Evolutionary conservation across 140 eudicot species (phyloP), one percentile per base, ranked within the genome.

Genomic region (Anethum foeniculum): DNA sequence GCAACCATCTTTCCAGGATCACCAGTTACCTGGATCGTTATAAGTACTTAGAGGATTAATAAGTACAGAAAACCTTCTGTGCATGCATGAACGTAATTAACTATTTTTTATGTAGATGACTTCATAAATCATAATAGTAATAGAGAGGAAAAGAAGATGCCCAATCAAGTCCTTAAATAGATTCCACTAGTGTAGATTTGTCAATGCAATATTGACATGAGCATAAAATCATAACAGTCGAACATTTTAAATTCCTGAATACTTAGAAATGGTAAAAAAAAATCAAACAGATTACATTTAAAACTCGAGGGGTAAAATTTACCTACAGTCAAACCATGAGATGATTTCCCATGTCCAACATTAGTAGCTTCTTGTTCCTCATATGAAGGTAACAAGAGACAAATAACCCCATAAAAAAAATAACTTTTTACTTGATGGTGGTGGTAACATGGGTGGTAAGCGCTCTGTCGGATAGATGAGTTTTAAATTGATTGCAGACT

Each of bases 1-100:
- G 97, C 99, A 82, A 87, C 99, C 93, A 90, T 92, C 86, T 95
- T 92, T 60, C 99, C 97, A 27, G 97, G 99, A 90, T 95, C 99
- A 82, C 99, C 99, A 43, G 99, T 95, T 72, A 95, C 97, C 98
- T 94, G 52, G 80, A 85, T 68, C 85, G 64, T 69, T 18, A 47
- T 67, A 28, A 74, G 80, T 68, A 32, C 23, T 38, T 81, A 34
- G 73, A 67, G 62, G 56, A 48, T 65, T 25, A 56, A 62, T 58
- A 32, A 48, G 54, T 13, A 47, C 69, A 69, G 25, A 30, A 62
- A 39, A 15, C 74, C 69, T 38, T 65, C 58, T 39, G 30, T 68
- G 81, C 46, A 11, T 68, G 81, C 46, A 11, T 38, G 52, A 65
- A 51, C 21, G 69, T 64, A 75, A 21, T 62, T 62, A 62, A 47